Evolutionary conservation across 2,329 filamentous ascomycete species (phyloP).

Genomic region (Nigrograna mackinnonii): DNA sequence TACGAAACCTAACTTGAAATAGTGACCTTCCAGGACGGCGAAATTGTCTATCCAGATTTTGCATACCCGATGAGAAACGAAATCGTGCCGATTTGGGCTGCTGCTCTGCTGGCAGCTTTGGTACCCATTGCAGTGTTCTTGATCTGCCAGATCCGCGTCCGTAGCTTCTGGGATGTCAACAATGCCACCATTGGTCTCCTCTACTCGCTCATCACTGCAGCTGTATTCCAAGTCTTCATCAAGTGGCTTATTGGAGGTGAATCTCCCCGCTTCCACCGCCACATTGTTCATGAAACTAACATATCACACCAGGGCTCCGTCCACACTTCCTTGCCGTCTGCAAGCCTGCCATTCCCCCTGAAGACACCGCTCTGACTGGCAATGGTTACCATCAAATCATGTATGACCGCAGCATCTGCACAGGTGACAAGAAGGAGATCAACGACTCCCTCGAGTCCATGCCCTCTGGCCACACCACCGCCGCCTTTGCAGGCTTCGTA

Average conservation of each 20-base stretch:
- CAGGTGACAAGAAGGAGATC: constrained; percentile 65
- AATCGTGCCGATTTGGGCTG: constrained; percentile 72
- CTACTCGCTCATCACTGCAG: constrained; percentile 70
- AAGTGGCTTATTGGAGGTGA: constrained; percentile 76
- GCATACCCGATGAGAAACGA: constrained; percentile 72
- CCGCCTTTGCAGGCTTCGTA: constrained; percentile 72
- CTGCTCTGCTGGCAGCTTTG: constrained; percentile 66
- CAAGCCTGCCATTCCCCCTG: constrained; percentile 60
- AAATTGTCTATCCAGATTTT: constrained; percentile 71
- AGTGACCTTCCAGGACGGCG: constrained; percentile 66
- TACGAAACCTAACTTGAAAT: constrained; percentile 3
- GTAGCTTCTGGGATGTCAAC: constrained; percentile 60
- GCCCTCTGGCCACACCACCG: constrained; percentile 74
- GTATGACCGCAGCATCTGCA: constrained; percentile 72
- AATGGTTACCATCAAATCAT: constrained; percentile 64
- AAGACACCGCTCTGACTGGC: constrained; percentile 37
- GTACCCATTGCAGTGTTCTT: constrained; percentile 69
- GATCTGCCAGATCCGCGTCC: constrained; percentile 67
- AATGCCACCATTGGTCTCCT: constrained; percentile 71
- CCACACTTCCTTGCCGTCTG: constrained; percentile 74
- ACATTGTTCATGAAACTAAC: constrained; percentile 1
- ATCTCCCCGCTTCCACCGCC: not conserved
- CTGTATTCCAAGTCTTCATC: constrained; percentile 77
- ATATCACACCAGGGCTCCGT: constrained; percentile 20
- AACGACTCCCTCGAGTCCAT: constrained; percentile 72